Conservation (phyloP, 768 basidiomycete genomes). For the Pulveroboletus ravenelii region DNA sequence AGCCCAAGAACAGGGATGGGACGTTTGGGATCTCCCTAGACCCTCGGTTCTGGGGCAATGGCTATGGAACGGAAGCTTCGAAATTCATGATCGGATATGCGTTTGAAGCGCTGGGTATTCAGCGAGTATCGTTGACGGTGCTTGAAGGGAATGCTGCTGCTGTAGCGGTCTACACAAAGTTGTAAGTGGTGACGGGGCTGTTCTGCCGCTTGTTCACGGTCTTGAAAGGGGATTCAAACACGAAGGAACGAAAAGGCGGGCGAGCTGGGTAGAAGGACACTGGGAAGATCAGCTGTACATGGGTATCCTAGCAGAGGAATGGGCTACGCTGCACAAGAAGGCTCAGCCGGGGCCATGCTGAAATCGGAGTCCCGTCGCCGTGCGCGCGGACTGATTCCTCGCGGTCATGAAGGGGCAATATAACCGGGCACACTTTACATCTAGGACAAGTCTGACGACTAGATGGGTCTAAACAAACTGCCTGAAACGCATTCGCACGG, state of each 20-base stretch:
- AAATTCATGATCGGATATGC: slow-evolving; percentile 28
- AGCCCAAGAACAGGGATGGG: slow-evolving; percentile 27
- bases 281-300: slow-evolving; percentile 30
- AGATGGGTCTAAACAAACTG: too few species aligned
- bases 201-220: not conserved
- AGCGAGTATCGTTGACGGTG: slow-evolving; percentile 28
- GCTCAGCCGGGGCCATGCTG: not conserved
- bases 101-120: slow-evolving; percentile 18
- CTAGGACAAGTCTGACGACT: too few species aligned
- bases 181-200: slow-evolving; percentile 18
- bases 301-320: slow-evolving; percentile 25
- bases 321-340: not conserved
- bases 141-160: slow-evolving; percentile 16
- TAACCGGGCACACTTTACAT: too few species aligned
- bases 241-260: slow-evolving; percentile 31
- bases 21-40: slow-evolving; percentile 19
- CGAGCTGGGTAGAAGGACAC: slow-evolving; percentile 23
- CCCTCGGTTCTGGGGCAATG: slow-evolving; percentile 18
- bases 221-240: slow-evolving; percentile 29
- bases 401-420: too few species aligned
- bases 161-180: slow-evolving; percentile 25
- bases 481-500: too few species aligned
- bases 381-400: too few species aligned
- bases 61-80: slow-evolving; percentile 34
- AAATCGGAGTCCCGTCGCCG: too few species aligned